Conservation (phyloP, 495 filamentous ascomycete species). For the Xanthoparmelia taractica region DNA sequence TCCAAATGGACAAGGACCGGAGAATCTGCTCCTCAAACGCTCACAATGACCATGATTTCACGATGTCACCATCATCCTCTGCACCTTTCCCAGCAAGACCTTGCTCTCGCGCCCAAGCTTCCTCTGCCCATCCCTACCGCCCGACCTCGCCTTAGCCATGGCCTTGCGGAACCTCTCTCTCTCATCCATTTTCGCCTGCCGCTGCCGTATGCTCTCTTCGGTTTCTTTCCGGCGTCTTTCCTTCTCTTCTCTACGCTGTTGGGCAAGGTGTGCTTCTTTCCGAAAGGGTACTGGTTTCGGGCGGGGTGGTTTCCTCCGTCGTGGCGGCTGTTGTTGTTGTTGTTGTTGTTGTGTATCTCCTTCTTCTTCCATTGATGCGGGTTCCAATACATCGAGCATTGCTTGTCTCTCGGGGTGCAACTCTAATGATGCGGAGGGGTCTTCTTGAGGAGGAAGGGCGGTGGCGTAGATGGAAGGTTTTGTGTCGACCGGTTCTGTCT, state of each 20-base stretch:
- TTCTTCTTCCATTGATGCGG: slow-evolving; percentile 28
- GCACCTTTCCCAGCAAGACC: slow-evolving; percentile 71
- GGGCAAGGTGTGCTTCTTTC: slow-evolving; percentile 66
- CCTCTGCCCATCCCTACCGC: slow-evolving; percentile 69
- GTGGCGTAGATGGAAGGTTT: slow-evolving; percentile 7
- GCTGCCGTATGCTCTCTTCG: too few relatives aligned
- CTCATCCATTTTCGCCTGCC: slow-evolving; percentile 48
- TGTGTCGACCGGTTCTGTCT: slow-evolving; percentile 39
- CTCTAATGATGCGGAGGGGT: slow-evolving; percentile 42
- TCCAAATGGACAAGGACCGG: too few relatives aligned
- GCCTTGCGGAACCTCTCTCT: slow-evolving; percentile 56
- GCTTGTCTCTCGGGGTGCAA: slow-evolving; percentile 68
- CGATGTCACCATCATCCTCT: slow-evolving; percentile 13
- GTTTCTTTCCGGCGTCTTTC: slow-evolving; percentile 52
- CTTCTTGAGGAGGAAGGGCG: slow-evolving; percentile 10
- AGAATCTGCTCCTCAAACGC: too few relatives aligned
- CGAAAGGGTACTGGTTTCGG: slow-evolving; percentile 63
- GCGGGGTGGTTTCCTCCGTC: slow-evolving; percentile 32
- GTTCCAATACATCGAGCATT: slow-evolving; percentile 49
- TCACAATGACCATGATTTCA: background rate
- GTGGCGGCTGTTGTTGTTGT: slow-evolving; percentile 24
- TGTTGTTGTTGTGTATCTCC: too few relatives aligned
- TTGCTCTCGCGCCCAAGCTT: slow-evolving; percentile 80
- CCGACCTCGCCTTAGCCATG: slow-evolving; percentile 68
- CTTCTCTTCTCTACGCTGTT: slow-evolving; percentile 53